Conservation (phyloP, 1,284 basidiomycete genomes). For the Cutaneotrichosporon sp. region DNA sequence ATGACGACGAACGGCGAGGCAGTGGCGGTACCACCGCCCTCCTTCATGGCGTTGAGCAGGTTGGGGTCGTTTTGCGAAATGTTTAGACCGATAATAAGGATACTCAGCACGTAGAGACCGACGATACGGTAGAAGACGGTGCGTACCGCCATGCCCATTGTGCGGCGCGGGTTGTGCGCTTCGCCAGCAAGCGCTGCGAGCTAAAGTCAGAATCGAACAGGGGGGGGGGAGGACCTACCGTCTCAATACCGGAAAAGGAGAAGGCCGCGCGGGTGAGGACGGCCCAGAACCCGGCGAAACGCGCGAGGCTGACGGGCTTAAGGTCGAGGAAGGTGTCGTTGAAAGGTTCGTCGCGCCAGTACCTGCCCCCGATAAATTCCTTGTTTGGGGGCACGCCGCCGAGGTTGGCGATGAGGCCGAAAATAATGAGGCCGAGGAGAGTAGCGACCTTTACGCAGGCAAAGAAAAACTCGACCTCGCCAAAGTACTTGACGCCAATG, state of each 20-base stretch:
- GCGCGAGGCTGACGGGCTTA: slow-evolving; percentile 9
- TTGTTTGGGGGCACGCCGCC: slow-evolving; percentile 61
- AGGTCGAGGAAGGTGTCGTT: slow-evolving; percentile 39
- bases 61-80: slow-evolving; percentile 49
- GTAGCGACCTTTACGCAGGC: slow-evolving; percentile 64
- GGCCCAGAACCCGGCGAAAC: slow-evolving; percentile 60
- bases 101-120: slow-evolving; percentile 53
- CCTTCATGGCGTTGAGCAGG: slow-evolving; percentile 53
- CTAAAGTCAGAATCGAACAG: too few species aligned
- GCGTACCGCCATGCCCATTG: slow-evolving; percentile 65
- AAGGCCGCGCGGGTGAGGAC: slow-evolving; percentile 52
- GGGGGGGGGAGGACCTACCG: not conserved
- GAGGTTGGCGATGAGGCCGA: slow-evolving; percentile 64
- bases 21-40: slow-evolving; percentile 58
- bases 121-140: slow-evolving; percentile 67
- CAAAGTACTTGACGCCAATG: slow-evolving; percentile 13
- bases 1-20: slow-evolving; percentile 76
- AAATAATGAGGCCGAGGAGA: slow-evolving; percentile 52
- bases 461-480: slow-evolving; percentile 56
- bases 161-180: slow-evolving; percentile 58
- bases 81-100: slow-evolving; percentile 17
- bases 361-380: slow-evolving; percentile 49
- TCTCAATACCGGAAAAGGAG: slow-evolving; percentile 41
- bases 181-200: slow-evolving; percentile 49
- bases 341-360: slow-evolving; percentile 58